phyloP scores from a whole-genome alignment of 192 early-diverging fungal genomes.

The Gonapodya prolifera region DNA sequence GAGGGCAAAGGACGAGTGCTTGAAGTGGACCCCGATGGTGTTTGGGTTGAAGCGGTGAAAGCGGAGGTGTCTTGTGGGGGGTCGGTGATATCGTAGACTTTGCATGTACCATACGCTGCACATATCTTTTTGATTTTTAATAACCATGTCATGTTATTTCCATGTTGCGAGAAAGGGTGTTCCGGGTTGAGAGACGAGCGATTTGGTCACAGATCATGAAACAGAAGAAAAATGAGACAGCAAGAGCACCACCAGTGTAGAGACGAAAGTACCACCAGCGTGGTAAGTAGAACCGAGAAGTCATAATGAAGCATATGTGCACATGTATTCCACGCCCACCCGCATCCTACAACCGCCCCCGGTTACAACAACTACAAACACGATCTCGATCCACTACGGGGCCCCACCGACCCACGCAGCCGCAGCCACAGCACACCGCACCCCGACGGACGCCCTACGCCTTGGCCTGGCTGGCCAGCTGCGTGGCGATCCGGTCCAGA shows the following conservation, averaged over 20 bases:
- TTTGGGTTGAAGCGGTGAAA: neutral
- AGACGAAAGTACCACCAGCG: too few relatives aligned
- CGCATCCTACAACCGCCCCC: neutral
- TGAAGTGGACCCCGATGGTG: constrained; percentile 1
- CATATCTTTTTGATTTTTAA: neutral
- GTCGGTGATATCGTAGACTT: too few relatives aligned
- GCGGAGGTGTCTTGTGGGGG: neutral
- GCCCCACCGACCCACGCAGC: neutral
- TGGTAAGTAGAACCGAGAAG: too few relatives aligned
- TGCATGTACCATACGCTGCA: neutral
- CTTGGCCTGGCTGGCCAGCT: constrained; percentile 24
- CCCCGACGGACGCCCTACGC: neutral
- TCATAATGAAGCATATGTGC: neutral
- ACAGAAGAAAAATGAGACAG: too few relatives aligned
- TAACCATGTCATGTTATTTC: neutral
- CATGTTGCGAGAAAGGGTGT: too few relatives aligned
- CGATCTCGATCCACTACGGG: neutral
- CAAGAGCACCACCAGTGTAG: too few relatives aligned
- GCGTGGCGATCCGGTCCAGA: constrained; percentile 88
- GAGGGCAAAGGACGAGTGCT: neutral
- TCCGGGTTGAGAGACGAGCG: too few relatives aligned
- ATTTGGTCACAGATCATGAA: too few relatives aligned
- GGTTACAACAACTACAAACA: neutral
- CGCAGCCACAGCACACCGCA: neutral
- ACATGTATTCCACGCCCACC: neutral